Evolutionary conservation across 1,284 basidiomycete genomes (phyloP).

Genomic region (Ganoderma resinaceum): DNA sequence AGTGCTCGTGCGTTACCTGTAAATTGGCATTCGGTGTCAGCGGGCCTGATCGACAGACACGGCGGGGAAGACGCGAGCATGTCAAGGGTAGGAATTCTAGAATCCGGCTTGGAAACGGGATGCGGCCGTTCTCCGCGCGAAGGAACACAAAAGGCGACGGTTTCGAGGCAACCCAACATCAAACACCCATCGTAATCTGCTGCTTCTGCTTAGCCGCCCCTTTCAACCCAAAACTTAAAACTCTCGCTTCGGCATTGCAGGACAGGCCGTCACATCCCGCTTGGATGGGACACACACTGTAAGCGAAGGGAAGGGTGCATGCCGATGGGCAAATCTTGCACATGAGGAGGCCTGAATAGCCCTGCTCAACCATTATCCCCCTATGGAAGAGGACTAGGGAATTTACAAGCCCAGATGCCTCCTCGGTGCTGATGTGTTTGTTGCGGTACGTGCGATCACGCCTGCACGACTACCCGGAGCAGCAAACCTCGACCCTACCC

Average conservation of each 20-base stretch:
- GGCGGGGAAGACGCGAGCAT: slow-evolving; percentile 20
- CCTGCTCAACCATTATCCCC: neutral
- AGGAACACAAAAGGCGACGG: neutral
- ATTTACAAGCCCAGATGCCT: neutral
- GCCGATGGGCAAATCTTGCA: no score
- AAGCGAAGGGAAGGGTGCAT: neutral
- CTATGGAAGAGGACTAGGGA: neutral
- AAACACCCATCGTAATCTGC: neutral
- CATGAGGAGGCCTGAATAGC: neutral
- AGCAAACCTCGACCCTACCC: neutral
- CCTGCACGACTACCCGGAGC: neutral
- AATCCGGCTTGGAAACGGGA: neutral
- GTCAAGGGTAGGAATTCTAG: slow-evolving; percentile 10
- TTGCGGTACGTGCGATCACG: neutral
- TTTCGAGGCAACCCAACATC: neutral
- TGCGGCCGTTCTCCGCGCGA: neutral
- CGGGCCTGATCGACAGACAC: slow-evolving; percentile 5
- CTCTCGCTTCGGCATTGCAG: neutral
- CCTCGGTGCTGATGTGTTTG: no score
- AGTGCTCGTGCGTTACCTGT: slow-evolving; percentile 81
- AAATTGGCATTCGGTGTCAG: neutral
- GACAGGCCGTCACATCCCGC: neutral
- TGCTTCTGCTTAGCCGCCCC: neutral
- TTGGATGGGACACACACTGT: neutral
- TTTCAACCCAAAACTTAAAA: neutral